A percentile compares a stretch with the other conserved stretches of the same genome.
Conservation (phyloP, 2,329 filamentous ascomycete genomes). For the Phaeoacremonium minimum region DNA sequence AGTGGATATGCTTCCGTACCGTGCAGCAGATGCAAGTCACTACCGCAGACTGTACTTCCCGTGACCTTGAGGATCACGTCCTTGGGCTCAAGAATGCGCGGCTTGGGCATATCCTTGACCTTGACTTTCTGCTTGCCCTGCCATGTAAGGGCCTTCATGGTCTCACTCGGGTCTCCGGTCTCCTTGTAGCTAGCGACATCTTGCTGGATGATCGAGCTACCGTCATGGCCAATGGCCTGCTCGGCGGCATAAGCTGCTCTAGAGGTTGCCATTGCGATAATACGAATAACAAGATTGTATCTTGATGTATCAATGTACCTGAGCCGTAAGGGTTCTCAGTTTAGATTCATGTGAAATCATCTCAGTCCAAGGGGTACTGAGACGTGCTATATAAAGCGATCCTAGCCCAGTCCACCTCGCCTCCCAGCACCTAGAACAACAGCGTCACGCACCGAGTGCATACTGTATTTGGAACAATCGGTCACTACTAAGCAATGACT, state of each 20-base stretch:
- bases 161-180: conserved; percentile 46
- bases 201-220: conserved; percentile 61
- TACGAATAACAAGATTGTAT: no score
- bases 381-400: no score
- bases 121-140: conserved; percentile 76
- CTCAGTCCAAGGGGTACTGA: no score
- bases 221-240: conserved; percentile 62
- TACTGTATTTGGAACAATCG: no score
- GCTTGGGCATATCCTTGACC: conserved; percentile 65
- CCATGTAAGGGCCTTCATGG: conserved; percentile 80
- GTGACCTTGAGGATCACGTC: conserved; percentile 82
- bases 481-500: no score
- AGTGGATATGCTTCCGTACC: conserved; percentile 19
- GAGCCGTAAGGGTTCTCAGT: no score
- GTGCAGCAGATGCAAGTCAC: conserved; percentile 54
- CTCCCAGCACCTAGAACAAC: no score
- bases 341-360: no score
- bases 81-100: conserved; percentile 65
- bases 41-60: conserved; percentile 54
- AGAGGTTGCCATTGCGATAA: conserved; percentile 56
- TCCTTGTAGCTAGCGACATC: conserved; percentile 60
- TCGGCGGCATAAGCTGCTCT: conserved; percentile 67
- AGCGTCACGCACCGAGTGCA: no score
- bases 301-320: no score
- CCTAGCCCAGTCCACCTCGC: no score